Percentiles rank a stretch among this genome's conserved stretches.
These are phyloP conservation scores for Pleoardoris graminearum DNA, from an alignment of 2,329 filamentous ascomycete genomes.

Conservation along the genomic window DNA sequence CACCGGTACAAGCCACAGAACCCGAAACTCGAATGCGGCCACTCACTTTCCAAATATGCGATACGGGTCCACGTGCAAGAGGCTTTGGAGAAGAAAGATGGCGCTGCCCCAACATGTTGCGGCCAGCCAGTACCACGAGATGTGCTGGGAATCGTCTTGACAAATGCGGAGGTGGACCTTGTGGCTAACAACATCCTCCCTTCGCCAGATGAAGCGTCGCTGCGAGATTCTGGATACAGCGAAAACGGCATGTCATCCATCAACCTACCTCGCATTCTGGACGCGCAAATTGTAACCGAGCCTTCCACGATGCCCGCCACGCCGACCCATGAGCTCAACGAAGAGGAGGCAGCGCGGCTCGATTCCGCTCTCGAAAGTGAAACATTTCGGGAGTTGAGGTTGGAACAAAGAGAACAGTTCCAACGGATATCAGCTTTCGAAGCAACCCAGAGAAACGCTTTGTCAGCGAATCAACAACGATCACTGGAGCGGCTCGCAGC, in stretches of 20 bases:
- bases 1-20: conserved; percentile 29
- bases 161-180: conserved; percentile 43
- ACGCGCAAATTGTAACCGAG: conserved; percentile 8
- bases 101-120: conserved; percentile 46
- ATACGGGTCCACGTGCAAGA: conserved; percentile 42
- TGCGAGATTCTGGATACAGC: conserved; percentile 33
- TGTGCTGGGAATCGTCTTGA: conserved; percentile 45
- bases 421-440: conserved; percentile 38
- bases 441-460: conserved; percentile 35
- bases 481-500: conserved; percentile 25
- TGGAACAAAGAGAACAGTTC: conserved; percentile 37
- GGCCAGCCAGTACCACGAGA: conserved; percentile 45
- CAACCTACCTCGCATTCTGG: conserved; percentile 19
- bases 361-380: conserved; percentile 30
- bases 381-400: conserved; percentile 29
- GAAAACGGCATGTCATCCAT: conserved; percentile 30
- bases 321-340: conserved; percentile 11
- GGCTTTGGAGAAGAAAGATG: conserved; percentile 35
- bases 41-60: conserved; percentile 32
- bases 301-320: conserved; percentile 13
- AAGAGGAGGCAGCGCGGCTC: conserved; percentile 24
- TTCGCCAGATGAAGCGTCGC: conserved; percentile 21
- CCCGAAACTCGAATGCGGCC: conserved; percentile 37
- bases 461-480: conserved; percentile 30
- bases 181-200: conserved; percentile 20